Percentiles rank a stretch among this genome's conserved stretches.
These are phyloP conservation scores for Basidiobolus heterosporus DNA, from an alignment of 371 early-diverging fungal species.

Conservation along the genomic window DNA sequence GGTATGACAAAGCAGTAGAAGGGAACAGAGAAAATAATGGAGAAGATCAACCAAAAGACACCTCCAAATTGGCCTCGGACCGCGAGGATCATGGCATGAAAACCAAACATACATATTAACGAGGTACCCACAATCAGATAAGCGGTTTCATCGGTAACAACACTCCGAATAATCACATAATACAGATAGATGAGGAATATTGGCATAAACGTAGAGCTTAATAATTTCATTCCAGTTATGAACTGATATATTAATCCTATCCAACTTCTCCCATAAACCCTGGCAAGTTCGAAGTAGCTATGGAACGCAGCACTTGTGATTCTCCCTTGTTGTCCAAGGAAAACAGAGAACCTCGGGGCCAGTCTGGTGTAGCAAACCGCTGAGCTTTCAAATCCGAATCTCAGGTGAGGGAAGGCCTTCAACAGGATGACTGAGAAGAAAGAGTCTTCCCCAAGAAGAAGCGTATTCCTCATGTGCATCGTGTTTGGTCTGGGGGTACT, in stretches of 20 bases:
- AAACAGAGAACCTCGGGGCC: conserved; percentile 83
- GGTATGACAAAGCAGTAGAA: conserved; percentile 69
- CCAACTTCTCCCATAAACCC: conserved; percentile 80
- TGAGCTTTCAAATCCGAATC: conserved; percentile 84
- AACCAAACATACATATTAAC: conserved; percentile 52
- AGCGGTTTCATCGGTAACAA: conserved; percentile 26
- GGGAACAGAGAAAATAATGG: conserved; percentile 49
- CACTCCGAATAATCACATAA: conserved; percentile 46
- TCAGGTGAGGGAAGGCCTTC: conserved; percentile 92
- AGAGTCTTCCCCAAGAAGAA: conserved; percentile 71
- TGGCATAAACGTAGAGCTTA: conserved; percentile 84
- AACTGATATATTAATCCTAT: conserved; percentile 96
- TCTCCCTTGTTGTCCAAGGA: conserved; percentile 92
- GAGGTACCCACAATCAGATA: conserved; percentile 43
- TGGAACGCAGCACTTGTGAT: conserved; percentile 97
- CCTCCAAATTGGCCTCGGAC: conserved; percentile 75
- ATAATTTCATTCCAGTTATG: conserved; percentile 80
- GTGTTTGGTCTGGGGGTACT: conserved; percentile 87
- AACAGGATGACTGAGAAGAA: conserved; percentile 94
- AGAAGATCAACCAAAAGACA: conserved; percentile 81
- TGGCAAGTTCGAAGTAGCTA: conserved; percentile 80
- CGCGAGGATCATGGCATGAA: conserved; percentile 72
- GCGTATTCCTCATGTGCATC: conserved; percentile 87
- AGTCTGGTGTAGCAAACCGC: conserved; percentile 93
- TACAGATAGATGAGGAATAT: conserved; percentile 74